Base-by-base conservation (phyloP, 164 flowering plant genomes). In the Tinospora cordifolia region DNA sequence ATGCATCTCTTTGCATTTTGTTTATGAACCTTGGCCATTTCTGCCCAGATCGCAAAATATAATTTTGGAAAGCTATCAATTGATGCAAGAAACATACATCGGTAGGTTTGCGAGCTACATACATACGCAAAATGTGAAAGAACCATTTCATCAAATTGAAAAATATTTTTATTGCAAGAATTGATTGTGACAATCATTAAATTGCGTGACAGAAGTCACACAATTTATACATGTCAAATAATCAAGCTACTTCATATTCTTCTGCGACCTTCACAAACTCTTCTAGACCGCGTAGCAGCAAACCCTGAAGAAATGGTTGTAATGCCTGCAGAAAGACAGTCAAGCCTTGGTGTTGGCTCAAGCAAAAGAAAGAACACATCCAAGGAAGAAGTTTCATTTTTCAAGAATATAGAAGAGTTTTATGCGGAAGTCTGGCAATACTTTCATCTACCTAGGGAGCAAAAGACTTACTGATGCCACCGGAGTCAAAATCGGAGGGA, bases 381-480 rank as follows among this genome's bases (percentile, higher is more conserved):
- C 21, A 57, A 62, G 44, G 19, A 19, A 51, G 64, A 39, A 62
- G 6, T 9, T 34, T 70, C 26, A 17, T 8, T 19, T n/a, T 47
- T 0, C 59, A n/a, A 54, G 21, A 41, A 11, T 21, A 65, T 21
- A 65, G 34, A 25, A 62, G 58, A 76, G 44, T 6, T 17, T 17
- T 49, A 17, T 19, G n/a, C 21, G 65, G 66, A 62, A 13, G 36
- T 63, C 10, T 22, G 22, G 25, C 25, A 9, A 6, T 57, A 51
- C 9, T 12, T 22, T 14, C 46, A 46, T 11, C 22, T 26, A 46
- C 34, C 22, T 26, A 46, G 46, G 49, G 11, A 15, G 30, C 41
- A 34, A 63, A 69, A 58, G 72, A 74, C 96, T 86, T 84, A 93
- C 98, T 0, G 94, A 79, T 80, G 93, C 91, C 65, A 93, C 89